Evolutionary conservation across 1,139 yeast species (phyloP).

Genomic region (Geotrichum histeridarum): DNA sequence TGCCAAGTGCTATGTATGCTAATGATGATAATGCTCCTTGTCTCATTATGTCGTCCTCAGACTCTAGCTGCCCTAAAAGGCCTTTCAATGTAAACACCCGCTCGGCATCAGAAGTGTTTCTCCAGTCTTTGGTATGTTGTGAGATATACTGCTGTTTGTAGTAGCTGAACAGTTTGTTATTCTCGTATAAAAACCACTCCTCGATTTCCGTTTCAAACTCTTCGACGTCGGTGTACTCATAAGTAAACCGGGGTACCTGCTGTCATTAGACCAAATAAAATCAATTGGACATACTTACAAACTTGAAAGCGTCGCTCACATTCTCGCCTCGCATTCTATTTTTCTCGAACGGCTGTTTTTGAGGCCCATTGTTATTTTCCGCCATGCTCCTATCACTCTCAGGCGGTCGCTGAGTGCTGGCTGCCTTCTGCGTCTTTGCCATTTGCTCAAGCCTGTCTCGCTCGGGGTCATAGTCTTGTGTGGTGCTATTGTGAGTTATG

Average conservation of each 20-base stretch:
- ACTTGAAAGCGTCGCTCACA: constrained; percentile 8
- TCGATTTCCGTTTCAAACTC: constrained; percentile 29
- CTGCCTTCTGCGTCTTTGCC: background rate
- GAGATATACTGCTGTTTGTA: constrained; percentile 2
- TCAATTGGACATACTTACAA: constrained; percentile 4
- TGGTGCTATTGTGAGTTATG: constrained; percentile 12
- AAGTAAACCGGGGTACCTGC: constrained; percentile 28
- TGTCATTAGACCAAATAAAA: background rate
- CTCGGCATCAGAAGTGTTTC: constrained; percentile 11
- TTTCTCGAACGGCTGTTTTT: constrained; percentile 1
- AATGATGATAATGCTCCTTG: constrained; percentile 24
- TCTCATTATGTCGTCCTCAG: background rate
- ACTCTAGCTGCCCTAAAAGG: constrained; percentile 7
- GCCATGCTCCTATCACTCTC: background rate
- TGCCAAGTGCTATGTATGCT: constrained; percentile 43
- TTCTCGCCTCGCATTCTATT: constrained; percentile 14
- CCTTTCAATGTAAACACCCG: constrained; percentile 18
- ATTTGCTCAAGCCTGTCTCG: constrained; percentile 8
- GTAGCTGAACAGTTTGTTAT: constrained; percentile 30
- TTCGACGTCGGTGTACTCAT: constrained; percentile 30
- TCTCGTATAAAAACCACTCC: constrained; percentile 36
- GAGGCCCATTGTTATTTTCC: background rate
- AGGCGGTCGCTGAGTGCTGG: background rate
- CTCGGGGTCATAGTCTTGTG: constrained; percentile 5
- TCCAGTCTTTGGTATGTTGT: constrained; percentile 14